These are phyloP conservation scores for Carex parvula DNA, from an alignment of 176 grass and related monocot genomes.

Conservation along the genomic window DNA sequence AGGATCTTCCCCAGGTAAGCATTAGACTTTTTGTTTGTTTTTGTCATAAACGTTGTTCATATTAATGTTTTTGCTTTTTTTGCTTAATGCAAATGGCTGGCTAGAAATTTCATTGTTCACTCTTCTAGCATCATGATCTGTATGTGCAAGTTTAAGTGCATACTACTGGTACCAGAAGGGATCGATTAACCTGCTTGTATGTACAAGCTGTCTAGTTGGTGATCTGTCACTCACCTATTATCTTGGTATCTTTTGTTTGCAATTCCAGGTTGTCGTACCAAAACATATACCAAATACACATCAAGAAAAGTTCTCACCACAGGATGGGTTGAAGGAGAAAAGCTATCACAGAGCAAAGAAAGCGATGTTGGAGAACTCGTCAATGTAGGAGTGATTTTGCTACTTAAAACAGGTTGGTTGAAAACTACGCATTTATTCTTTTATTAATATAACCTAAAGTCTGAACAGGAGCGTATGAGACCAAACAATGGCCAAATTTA, in stretches of 20 bases:
- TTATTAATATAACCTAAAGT: not conserved
- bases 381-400: slow-evolving; percentile 98
- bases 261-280: slow-evolving; percentile 75
- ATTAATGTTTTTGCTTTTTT: not conserved
- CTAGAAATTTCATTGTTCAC: not conserved
- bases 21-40: not conserved
- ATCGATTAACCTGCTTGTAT: not conserved
- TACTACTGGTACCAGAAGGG: not conserved
- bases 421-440: slow-evolving; percentile 1
- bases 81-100: not conserved
- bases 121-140: not conserved
- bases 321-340: slow-evolving; percentile 83
- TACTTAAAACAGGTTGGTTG: slow-evolving; percentile 85
- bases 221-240: not conserved
- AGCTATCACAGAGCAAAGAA: slow-evolving; percentile 93
- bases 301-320: slow-evolving; percentile 95
- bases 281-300: slow-evolving; percentile 82
- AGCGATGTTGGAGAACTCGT: slow-evolving; percentile 86
- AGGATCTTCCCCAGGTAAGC: slow-evolving; percentile 92
- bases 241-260: not conserved
- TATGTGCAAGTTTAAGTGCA: not conserved
- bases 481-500: not conserved
- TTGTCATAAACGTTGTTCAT: not conserved
- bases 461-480: not conserved
- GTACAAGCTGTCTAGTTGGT: not conserved